Percentiles rank a stretch among this genome's conserved stretches.
Evolutionary conservation across 1,284 basidiomycete species (phyloP).

Genomic region (Tylopilus orsonianus): DNA sequence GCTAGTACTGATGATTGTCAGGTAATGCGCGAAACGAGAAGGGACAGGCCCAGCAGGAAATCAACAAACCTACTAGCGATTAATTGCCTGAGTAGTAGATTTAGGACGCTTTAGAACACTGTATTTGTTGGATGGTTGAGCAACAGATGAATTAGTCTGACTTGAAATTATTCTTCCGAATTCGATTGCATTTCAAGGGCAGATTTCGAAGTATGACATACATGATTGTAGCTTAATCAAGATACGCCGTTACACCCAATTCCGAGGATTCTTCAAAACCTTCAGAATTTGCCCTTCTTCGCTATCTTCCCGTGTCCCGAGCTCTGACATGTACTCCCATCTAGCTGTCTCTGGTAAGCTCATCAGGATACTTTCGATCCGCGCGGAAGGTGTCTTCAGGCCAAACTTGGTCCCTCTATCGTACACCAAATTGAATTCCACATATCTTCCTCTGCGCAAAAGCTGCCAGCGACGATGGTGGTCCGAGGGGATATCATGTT

Average conservation of each 20-base stretch:
- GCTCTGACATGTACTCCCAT: slow-evolving; percentile 91
- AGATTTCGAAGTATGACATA: too few relatives aligned
- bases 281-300: slow-evolving; percentile 53
- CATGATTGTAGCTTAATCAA: not conserved
- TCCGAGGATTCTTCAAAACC: slow-evolving; percentile 52
- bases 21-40: slow-evolving; percentile 61
- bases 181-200: too few relatives aligned
- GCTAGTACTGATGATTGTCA: slow-evolving; percentile 14
- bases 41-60: slow-evolving; percentile 54
- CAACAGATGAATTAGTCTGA: not conserved
- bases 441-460: slow-evolving; percentile 84
- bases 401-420: slow-evolving; percentile 90
- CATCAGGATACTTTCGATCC: slow-evolving; percentile 94
- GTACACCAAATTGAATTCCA: slow-evolving; percentile 93
- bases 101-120: not conserved
- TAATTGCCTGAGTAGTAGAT: not conserved
- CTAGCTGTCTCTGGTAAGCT: slow-evolving; percentile 86
- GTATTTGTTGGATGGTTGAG: slow-evolving; percentile 4
- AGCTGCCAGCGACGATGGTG: slow-evolving; percentile 86
- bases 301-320: slow-evolving; percentile 67
- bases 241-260: slow-evolving; percentile 54
- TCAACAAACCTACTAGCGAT: slow-evolving; percentile 40
- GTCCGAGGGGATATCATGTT: slow-evolving; percentile 61
- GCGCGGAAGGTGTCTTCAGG: slow-evolving; percentile 84
- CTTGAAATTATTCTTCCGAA: not conserved